phyloP scores from a whole-genome alignment of 2,329 filamentous ascomycete genomes.

The Fusarium albidum region DNA sequence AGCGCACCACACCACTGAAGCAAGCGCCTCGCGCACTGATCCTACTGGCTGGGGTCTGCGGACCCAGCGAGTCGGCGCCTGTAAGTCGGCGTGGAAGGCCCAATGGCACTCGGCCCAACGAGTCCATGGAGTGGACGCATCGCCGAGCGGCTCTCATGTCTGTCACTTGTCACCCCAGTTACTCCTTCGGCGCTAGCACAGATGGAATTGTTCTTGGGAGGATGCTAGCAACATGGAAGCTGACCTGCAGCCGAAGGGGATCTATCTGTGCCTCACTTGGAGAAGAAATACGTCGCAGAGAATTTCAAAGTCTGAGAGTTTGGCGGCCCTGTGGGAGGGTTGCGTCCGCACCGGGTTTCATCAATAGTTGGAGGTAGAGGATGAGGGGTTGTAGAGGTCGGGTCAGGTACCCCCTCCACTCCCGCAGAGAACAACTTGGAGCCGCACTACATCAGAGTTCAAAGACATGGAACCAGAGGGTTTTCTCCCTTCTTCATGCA shows the following conservation, averaged over 20 bases:
- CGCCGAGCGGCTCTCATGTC: neutral
- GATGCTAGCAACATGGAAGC: conserved; percentile 9
- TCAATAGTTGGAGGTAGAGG: conserved; percentile 2
- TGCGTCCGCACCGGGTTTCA: conserved; percentile 17
- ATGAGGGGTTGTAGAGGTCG: conserved; percentile 27
- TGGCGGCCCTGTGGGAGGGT: conserved; percentile 1
- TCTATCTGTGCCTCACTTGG: neutral
- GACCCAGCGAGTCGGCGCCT: conserved; percentile 44
- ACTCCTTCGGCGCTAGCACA: conserved; percentile 25
- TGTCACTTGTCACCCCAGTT: conserved; percentile 18
- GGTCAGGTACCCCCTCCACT: neutral
- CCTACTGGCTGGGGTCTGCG: conserved; percentile 42
- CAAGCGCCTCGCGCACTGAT: conserved; percentile 48
- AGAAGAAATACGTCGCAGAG: neutral
- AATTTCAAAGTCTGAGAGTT: neutral
- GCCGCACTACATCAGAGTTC: conserved; percentile 26
- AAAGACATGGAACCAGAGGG: neutral
- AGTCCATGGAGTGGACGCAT: no score
- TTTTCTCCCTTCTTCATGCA: conserved; percentile 2
- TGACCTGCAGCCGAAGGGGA: conserved; percentile 15
- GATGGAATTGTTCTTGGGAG: conserved; percentile 9
- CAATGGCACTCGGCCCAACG: conserved; percentile 27
- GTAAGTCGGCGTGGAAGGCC: conserved; percentile 32
- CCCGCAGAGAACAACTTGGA: conserved; percentile 2
- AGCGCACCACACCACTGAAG: conserved; percentile 44